Evolutionary conservation across 2,329 filamentous ascomycete genomes (phyloP), one percentile per base, ranked within the genome.

Genomic region (Exophiala spinifera): DNA sequence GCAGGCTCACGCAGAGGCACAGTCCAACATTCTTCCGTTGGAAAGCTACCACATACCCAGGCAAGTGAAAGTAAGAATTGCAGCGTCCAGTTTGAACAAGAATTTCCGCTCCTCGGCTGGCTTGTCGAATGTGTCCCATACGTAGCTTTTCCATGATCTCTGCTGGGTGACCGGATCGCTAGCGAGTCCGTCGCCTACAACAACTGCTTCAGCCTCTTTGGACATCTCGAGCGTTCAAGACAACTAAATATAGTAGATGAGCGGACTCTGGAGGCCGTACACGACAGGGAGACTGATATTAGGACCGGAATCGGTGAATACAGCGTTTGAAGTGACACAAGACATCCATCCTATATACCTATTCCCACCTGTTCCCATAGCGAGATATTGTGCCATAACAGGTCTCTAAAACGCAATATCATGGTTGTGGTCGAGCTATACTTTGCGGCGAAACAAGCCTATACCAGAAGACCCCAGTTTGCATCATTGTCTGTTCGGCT

Each of bases 61-160:
- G 44, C 82, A 77, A 0, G 78, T 78, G 61, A 81, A 83, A 0
- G 79, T 78, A 0, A 83, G 73, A 37, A 83, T 77, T 2, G 82
- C 65, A 0, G 78, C 63, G 57, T 83, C 80, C 11, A 83, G 72
- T 61, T 83, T 83, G n/a, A 74, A 43, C 31, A 84, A 78, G 2
- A 83, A 68, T 53, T 70, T 73, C 39, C 76, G 69, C 56, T 82
- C 79, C 50, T 76, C 74, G 0, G 72, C 74, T 1, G 74, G 70
- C 55, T 79, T 79, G 59, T 80, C 78, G 15, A 78, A 70, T 0
- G 74, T 76, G 64, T 80, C 77, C 77, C 76, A 79, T 39, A 80
- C 66, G 53, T 78, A 79, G 57, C 71, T 73, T 45, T 72, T 69
- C 76, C 76, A 79, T 68, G 65, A 76, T 14, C 65, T 57, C 57